Evolutionary conservation across 140 eudicot genomes (phyloP), one percentile per base, ranked within the genome.

Genomic region (Oenanthe javanica): DNA sequence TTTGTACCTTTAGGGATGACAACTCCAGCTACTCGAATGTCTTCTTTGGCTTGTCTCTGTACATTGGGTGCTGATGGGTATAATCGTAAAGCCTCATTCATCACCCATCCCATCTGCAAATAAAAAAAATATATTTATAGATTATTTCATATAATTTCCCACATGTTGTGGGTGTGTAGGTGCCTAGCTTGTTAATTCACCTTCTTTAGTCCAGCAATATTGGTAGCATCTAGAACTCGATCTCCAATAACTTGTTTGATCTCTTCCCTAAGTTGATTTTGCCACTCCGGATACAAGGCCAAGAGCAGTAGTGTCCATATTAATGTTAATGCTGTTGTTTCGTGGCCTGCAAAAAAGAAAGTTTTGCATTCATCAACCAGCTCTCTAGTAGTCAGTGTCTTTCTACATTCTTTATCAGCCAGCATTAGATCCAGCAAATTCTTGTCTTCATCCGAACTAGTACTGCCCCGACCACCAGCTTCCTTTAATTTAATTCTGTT

Each of bases 321-420:
- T 82, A 95, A 83, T 4, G 97, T 88, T 67, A 95, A 79, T 5
- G 97, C 98, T 1, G 97, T 90, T 1, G 97, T 95, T 84, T 95
- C 99, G 63, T 88, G 93, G 64, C 99, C 99, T 7, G 89, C 99
- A 63, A 95, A 95, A 76, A 95, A 95, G 86, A 95, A 95, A 0
- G 99, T 93, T 82, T 95, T 95, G 82, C 99, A 95, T 63, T 95
- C 99, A 64, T 95, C 99, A 61, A 95, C 90, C 10, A 95, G 84
- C 72, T 95, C 97, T 40, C 88, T 80, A 1, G 85, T 87, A 16
- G 91, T 89, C 78, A 95, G 72, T 63, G 80, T 38, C 87, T 88
- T 5, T 85, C 89, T 67, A 54, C 88, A 14, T 27, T 66, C 77
- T 36, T 86, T 85, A 31, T 80, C 90, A 19, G 89, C 85, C 54